A percentile compares a stretch with the other conserved stretches of the same genome.
These are phyloP conservation scores for Candida ortonii DNA, from an alignment of 805 yeast species.

Conservation along the genomic window DNA sequence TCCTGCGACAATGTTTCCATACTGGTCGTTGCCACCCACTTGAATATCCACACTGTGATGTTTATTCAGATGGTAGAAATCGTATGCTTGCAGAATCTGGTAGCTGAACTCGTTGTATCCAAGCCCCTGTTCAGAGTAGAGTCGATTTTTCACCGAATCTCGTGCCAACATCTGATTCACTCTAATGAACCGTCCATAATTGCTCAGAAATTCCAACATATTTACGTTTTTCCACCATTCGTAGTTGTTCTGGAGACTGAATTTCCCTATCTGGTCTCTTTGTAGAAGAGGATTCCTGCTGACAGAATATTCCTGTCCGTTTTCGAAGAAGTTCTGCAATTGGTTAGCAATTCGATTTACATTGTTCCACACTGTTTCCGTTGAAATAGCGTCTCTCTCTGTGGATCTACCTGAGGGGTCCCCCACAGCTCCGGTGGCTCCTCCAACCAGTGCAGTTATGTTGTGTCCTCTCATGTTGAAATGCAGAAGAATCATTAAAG, in stretches of 20 bases:
- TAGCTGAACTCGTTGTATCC: conserved; percentile 95
- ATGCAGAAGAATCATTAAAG: conserved; percentile 80
- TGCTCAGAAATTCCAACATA: conserved; percentile 73
- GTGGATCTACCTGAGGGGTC: conserved; percentile 92
- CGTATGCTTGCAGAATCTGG: conserved; percentile 90
- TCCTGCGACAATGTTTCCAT: conserved; percentile 98
- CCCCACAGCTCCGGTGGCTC: conserved; percentile 94
- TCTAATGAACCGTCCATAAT: conserved; percentile 74
- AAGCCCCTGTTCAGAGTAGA: conserved; percentile 67
- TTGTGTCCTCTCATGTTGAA: conserved; percentile 82
- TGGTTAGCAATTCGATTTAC: conserved; percentile 60
- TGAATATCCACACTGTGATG: conserved; percentile 63
- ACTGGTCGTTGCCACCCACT: conserved; percentile 96
- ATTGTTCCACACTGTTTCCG: conserved; percentile 50
- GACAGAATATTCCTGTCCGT: conserved; percentile 61
- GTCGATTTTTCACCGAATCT: conserved; percentile 78
- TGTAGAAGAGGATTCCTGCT: conserved; percentile 38
- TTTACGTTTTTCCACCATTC: conserved; percentile 83
- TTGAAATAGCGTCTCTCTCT: conserved; percentile 65
- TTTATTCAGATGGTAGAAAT: conserved; percentile 76
- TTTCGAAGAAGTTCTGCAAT: conserved; percentile 54
- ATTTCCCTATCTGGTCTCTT: conserved; percentile 14
- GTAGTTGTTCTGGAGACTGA: conserved; percentile 53
- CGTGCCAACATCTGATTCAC: conserved; percentile 85
- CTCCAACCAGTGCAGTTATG: conserved; percentile 83